Evolutionary conservation across 768 basidiomycete species (phyloP).

Genomic region (Phlebiopsis gigantea): DNA sequence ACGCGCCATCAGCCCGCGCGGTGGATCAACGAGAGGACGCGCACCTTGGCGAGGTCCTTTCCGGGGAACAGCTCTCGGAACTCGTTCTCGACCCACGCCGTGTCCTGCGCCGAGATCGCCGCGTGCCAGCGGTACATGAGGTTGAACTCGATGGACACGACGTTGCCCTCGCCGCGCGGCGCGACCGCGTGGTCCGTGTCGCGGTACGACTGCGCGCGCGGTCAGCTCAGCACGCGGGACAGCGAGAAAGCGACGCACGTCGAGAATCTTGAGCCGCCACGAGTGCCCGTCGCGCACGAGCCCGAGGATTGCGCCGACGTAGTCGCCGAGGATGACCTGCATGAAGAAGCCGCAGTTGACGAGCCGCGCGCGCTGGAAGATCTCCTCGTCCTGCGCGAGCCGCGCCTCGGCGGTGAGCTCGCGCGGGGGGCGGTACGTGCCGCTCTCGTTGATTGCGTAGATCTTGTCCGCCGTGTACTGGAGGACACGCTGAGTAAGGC

Average conservation of each 20-base stretch:
- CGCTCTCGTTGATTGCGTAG: conserved; percentile 61
- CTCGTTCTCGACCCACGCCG: conserved; percentile 44
- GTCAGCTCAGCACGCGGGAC: neutral
- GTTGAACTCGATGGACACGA: conserved; percentile 68
- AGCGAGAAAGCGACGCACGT: conserved; percentile 30
- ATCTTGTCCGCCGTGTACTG: conserved; percentile 70
- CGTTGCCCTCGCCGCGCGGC: conserved; percentile 58
- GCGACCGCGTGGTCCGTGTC: neutral
- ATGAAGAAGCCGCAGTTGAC: conserved; percentile 72
- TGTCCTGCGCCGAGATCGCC: conserved; percentile 49
- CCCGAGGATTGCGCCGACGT: conserved; percentile 70
- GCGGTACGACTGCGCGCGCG: neutral
- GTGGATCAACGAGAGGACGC: conserved; percentile 25
- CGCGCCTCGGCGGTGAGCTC: conserved; percentile 7
- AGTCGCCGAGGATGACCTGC: conserved; percentile 66
- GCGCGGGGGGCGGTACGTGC: conserved; percentile 33
- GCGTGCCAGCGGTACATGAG: conserved; percentile 54
- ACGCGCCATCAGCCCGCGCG: neutral
- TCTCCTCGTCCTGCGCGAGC: conserved; percentile 63
- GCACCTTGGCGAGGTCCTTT: conserved; percentile 28
- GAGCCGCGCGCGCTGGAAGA: conserved; percentile 67
- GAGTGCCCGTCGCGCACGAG: conserved; percentile 54
- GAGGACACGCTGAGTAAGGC: neutral
- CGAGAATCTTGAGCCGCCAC: conserved; percentile 69
- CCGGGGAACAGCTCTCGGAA: conserved; percentile 41